phyloP scores from a whole-genome alignment of 1,284 basidiomycete genomes.

The Schizopora paradoxa region DNA sequence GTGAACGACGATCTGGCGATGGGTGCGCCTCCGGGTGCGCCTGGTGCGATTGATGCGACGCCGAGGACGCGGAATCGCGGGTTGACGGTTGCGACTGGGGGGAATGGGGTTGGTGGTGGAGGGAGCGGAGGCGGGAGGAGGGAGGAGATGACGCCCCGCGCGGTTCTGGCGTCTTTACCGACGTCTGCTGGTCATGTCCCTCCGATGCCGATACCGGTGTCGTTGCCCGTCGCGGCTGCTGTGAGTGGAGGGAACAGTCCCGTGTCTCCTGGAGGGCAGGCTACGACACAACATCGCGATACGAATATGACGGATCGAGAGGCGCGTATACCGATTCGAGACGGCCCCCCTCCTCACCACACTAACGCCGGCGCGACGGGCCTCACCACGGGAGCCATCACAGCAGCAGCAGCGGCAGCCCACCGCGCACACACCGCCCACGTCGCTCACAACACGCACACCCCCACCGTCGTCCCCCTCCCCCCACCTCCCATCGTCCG shows the following conservation, averaged over 20 bases:
- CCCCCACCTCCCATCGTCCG: slow-evolving; percentile 8
- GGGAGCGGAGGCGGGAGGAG: no score
- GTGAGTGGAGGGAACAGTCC: background rate
- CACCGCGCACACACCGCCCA: background rate
- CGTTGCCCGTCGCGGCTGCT: slow-evolving; percentile 3
- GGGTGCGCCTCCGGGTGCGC: slow-evolving; percentile 80
- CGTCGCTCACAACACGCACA: background rate
- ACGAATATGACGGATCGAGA: no score
- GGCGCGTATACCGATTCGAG: no score
- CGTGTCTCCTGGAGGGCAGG: background rate
- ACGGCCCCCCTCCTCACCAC: no score
- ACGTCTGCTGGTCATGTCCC: slow-evolving; percentile 5
- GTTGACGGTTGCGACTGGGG: slow-evolving; percentile 11
- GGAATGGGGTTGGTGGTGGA: slow-evolving; percentile 6
- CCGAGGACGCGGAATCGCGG: slow-evolving; percentile 35
- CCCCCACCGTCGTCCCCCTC: background rate
- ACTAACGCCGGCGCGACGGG: no score
- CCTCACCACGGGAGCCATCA: background rate
- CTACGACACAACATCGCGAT: background rate
- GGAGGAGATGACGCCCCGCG: slow-evolving; percentile 23
- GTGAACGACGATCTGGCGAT: slow-evolving; percentile 74
- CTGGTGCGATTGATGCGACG: slow-evolving; percentile 57
- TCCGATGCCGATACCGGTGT: slow-evolving; percentile 12
- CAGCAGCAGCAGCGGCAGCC: slow-evolving; percentile 3
- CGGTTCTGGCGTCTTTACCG: slow-evolving; percentile 16